Conservation (phyloP, 208 protist species). For the Plasmodiophora brassicae region DNA sequence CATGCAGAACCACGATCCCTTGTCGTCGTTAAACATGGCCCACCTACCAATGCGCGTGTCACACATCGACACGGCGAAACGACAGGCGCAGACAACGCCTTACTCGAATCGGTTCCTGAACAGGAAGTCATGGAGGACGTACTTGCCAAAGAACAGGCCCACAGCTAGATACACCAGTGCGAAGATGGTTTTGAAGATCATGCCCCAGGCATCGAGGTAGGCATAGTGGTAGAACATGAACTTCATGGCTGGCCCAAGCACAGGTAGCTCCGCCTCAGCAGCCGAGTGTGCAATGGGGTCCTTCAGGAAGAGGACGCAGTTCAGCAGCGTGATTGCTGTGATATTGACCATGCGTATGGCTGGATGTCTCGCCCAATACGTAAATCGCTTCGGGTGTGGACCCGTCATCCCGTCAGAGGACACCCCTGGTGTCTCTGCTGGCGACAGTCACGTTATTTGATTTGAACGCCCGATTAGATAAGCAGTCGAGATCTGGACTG, state of each 20-base stretch:
- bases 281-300: neutral
- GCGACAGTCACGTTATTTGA: no score
- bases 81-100: neutral
- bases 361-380: constrained; percentile 8
- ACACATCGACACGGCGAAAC: neutral
- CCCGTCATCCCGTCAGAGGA: no score
- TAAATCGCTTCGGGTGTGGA: no score
- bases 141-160: constrained; percentile 9
- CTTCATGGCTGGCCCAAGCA: neutral
- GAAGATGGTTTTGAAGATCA: neutral
- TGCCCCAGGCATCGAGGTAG: constrained; percentile 4
- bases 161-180: neutral
- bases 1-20: constrained; percentile 28
- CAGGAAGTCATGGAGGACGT: constrained; percentile 13
- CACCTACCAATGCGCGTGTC: neutral
- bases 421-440: no score
- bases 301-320: constrained; percentile 14
- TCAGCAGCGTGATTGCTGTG: neutral
- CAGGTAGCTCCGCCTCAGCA: neutral
- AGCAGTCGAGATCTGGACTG: no score
- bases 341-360: neutral
- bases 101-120: neutral
- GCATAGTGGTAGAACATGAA: neutral
- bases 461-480: no score
- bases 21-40: neutral